Percentiles rank a stretch among this genome's conserved stretches.
These are phyloP conservation scores for Ceratobasidium papillatum DNA, from an alignment of 1,284 basidiomycete genomes.

Conservation along the genomic window DNA sequence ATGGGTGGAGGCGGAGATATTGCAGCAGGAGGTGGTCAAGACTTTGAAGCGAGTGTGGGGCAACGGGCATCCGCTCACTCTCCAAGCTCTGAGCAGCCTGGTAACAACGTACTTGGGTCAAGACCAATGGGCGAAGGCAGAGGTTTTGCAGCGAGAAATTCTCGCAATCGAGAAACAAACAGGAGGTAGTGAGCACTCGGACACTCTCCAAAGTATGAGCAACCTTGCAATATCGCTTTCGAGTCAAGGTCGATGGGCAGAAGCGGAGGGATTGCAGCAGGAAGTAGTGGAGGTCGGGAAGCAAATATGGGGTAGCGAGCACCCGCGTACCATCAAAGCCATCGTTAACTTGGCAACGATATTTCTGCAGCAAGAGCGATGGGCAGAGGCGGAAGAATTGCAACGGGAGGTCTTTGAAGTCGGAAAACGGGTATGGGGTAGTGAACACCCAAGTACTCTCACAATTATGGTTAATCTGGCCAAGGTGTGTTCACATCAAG, in stretches of 20 bases:
- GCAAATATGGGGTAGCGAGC: neutral
- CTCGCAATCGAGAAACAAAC: neutral
- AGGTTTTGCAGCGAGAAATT: neutral
- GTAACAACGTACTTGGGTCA: neutral
- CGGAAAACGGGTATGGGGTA: neutral
- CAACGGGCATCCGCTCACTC: neutral
- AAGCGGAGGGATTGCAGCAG: neutral
- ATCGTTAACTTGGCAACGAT: neutral
- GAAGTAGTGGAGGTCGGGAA: neutral
- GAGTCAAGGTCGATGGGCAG: neutral
- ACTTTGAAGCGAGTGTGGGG: neutral
- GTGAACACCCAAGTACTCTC: slow-evolving; percentile 1
- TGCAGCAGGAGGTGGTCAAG: neutral
- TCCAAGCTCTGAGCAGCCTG: neutral
- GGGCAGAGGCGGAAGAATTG: neutral
- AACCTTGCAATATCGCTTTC: slow-evolving; percentile 2
- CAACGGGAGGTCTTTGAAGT: neutral
- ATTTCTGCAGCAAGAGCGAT: neutral
- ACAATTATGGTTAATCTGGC: neutral
- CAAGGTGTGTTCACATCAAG: neutral
- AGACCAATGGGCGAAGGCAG: neutral
- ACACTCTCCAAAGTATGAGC: neutral
- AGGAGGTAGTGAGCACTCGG: neutral
- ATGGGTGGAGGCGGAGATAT: neutral
- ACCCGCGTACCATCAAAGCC: neutral